Base-by-base conservation (phyloP, 75 land plant species). In the Isoetes taiwanensis region DNA sequence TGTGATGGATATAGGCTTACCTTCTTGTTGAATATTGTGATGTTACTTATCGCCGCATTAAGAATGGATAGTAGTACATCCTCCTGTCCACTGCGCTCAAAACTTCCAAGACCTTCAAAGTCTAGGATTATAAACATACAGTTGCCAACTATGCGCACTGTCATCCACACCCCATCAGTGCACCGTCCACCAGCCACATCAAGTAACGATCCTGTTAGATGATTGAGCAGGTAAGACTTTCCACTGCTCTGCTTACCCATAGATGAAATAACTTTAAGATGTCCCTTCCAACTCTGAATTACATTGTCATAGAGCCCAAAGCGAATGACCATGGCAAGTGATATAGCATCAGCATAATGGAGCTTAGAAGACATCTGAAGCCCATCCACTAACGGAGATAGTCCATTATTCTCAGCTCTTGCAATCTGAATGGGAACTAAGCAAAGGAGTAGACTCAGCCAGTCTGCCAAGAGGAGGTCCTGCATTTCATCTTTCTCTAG, bases 231-330 rank as follows among this genome's bases (percentile, higher is more conserved):
- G 40, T 65, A 72, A 2, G 74, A 65, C 23, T 65, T 65, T 2
- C 74, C 74, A 65, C 74, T 72, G 48, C 74, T 72, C 28, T 72
- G 68, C 26, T 72, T 72, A 9, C 62, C 74, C 68, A 71, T 71
- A 1, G 67, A 71, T 16, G 74, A 71, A 21, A 71, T 53, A 9
- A 64, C 68, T 41, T 72, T 72, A 43, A 72, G 42, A 23, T 21
- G 10, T n/a, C 68, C 68, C 28, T 52, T 41, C 74, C 74, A 65
- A 26, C 32, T 20, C 14, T 32, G 43, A 12, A 72, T 34, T 0
- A 72, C 32, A 16, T 38, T n/a, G 14, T 65, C 69, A 37, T 72
- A 72, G 31, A 65, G 25, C 16, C 74, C 68, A 55, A 72, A 72
- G 2, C 53, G 35, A 17, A 72, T 30, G 14, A 65, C 12, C 19